Evolutionary conservation across 2,329 filamentous ascomycete genomes (phyloP), one percentile per base, ranked within the genome.

Genomic region (Phialophora macrospora): DNA sequence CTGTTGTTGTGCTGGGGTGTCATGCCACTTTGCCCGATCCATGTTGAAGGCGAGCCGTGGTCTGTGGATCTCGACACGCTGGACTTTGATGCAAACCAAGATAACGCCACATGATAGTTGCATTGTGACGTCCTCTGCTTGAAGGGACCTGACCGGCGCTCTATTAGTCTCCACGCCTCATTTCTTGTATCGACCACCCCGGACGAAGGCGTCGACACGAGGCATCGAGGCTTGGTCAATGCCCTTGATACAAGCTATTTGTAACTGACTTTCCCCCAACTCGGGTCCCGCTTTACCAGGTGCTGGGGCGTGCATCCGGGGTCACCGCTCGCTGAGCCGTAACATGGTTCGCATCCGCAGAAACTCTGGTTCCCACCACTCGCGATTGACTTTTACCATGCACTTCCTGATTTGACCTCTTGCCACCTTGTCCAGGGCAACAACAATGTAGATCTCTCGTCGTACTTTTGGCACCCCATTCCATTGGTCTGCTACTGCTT

Each of bases 281-380:
- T n/a, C 38, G 38, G 2, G 38, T 44, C 38, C 38, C 38, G 7
- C 38, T 44, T 44, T 44, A 7, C 11, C 48, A 26, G 48, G 17
- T 20, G 17, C 12, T 44, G 17, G 58, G 17, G 58, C 46, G 26
- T 41, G 48, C n/a, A 14, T 26, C 22, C 52, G 52, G 30, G 46
- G 51, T 52, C 46, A 34, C 28, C 17, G 52, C 46, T 41, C 41
- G 28, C 58, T 17, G 28, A 57, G 46, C 58, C 17, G 46, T 41
- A 51, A 12, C 30, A 60, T 34, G 30, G 20, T 41, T 60, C 58
- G 58, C 58, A 41, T 34, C 58, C 58, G 44, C 44, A 60, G n/a
- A 28, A 26, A 60, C 20, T 24, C n/a, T 60, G 48, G 32, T 30
- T 22, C 51, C 58, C 30, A 30, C 56, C 24, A 49, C 8, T 49